phyloP scores from a whole-genome alignment of 2,329 filamentous ascomycete species.

The Aspergillus versicolor region DNA sequence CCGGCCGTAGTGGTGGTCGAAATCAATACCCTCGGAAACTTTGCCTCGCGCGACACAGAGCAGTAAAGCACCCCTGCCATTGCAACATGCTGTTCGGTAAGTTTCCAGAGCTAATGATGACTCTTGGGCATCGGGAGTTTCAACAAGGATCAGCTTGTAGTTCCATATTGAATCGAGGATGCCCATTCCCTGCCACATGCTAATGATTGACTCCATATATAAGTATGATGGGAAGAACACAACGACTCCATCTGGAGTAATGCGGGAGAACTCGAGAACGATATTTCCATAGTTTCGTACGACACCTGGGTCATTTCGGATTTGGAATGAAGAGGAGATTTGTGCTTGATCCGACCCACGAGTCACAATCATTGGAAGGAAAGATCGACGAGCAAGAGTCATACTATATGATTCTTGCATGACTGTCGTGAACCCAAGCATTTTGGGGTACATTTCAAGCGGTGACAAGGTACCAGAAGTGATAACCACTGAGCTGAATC shows the following conservation, averaged over 20 bases:
- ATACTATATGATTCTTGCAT: slow-evolving; percentile 97
- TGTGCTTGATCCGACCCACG: slow-evolving; percentile 90
- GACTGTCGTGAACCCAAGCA: slow-evolving; percentile 89
- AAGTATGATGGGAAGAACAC: slow-evolving; percentile 98
- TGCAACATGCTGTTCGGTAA: slow-evolving; percentile 95
- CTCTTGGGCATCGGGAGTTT: slow-evolving; percentile 96
- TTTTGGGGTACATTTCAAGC: slow-evolving; percentile 98
- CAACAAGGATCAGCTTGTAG: slow-evolving; percentile 96
- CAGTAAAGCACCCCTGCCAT: slow-evolving; percentile 88
- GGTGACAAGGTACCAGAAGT: slow-evolving; percentile 97
- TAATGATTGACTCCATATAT: slow-evolving; percentile 99
- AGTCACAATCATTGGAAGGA: slow-evolving; percentile 96
- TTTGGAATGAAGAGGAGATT: slow-evolving; percentile 90
- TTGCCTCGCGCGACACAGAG: slow-evolving; percentile 96
- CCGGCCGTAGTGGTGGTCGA: slow-evolving; percentile 96
- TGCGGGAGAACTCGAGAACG: slow-evolving; percentile 89
- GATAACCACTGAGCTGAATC: slow-evolving; percentile 97
- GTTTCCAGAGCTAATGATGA: slow-evolving; percentile 94
- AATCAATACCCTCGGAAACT: slow-evolving; percentile 97
- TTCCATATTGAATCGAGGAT: slow-evolving; percentile 98
- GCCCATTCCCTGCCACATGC: slow-evolving; percentile 98
- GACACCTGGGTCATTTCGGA: slow-evolving; percentile 93
- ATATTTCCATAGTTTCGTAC: slow-evolving; percentile 94
- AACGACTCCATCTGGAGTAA: slow-evolving; percentile 96
- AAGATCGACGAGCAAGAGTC: slow-evolving; percentile 91